A percentile compares a stretch with the other conserved stretches of the same genome.
phyloP scores from a whole-genome alignment of 345 rosid genomes.

The Salix dunnii region DNA sequence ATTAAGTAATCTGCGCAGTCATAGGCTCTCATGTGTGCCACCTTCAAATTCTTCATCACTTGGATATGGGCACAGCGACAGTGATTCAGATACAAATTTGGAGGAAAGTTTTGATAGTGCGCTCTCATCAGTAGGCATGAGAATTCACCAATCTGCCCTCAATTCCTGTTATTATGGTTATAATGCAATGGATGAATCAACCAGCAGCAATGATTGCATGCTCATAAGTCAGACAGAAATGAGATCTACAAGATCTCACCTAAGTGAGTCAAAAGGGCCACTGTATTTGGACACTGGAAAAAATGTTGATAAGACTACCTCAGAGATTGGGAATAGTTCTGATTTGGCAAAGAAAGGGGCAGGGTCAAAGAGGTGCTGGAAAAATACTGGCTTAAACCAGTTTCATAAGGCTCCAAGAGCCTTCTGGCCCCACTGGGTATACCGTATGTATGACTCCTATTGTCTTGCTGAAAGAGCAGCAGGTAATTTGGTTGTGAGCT shows the following conservation, averaged over 20 bases:
- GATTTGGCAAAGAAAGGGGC: constrained; percentile 29
- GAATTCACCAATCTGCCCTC: constrained; percentile 61
- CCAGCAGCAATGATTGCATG: constrained; percentile 68
- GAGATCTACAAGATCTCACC: constrained; percentile 27
- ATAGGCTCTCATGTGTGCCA: constrained; percentile 13
- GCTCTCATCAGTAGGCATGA: constrained; percentile 64
- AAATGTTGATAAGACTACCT: constrained; percentile 21
- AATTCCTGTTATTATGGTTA: constrained; percentile 28
- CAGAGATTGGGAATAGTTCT: constrained; percentile 26
- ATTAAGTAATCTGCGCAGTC: constrained; percentile 34
- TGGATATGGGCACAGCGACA: constrained; percentile 34
- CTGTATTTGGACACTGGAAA: constrained; percentile 26
- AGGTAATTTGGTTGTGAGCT: constrained; percentile 41
- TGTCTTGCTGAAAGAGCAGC: constrained; percentile 81
- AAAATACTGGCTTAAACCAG: constrained; percentile 34
- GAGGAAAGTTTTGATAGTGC: constrained; percentile 80
- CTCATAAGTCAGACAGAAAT: constrained; percentile 32
- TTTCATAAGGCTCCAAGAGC: constrained; percentile 54
- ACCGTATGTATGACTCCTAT: constrained; percentile 77
- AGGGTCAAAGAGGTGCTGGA: constrained; percentile 25
- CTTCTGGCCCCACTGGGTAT: constrained; percentile 90
- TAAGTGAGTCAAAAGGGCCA: constrained; percentile 27
- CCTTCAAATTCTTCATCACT: constrained; percentile 36
- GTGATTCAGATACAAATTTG: constrained; percentile 55
- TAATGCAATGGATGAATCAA: constrained; percentile 47